Conservation (phyloP, 2,329 filamentous ascomycete genomes). For the Bipolaris victoriae region DNA sequence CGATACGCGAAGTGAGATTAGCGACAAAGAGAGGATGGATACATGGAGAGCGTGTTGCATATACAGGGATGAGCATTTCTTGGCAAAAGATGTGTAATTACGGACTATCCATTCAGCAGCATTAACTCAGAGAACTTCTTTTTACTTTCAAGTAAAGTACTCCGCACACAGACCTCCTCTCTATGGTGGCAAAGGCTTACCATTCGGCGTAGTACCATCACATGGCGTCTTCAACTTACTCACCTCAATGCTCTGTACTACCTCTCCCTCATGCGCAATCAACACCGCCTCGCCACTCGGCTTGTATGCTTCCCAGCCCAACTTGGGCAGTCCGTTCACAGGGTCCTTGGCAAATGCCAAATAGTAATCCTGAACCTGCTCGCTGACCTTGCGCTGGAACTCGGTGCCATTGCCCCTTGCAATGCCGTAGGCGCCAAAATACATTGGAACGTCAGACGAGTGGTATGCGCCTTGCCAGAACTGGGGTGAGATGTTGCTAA, state of each 20-base stretch:
- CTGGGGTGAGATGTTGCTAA: constrained; percentile 43
- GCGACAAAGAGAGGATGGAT: not conserved
- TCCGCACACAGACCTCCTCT: not conserved
- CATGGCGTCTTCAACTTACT: constrained; percentile 30
- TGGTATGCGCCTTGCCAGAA: constrained; percentile 49
- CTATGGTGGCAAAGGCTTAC: constrained; percentile 9
- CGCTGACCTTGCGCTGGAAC: constrained; percentile 41
- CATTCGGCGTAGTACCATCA: constrained; percentile 13
- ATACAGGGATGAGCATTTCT: not conserved
- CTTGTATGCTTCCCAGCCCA: constrained; percentile 45
- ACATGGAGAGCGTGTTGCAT: not conserved
- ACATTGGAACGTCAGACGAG: constrained; percentile 42
- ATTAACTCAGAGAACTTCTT: too few species aligned
- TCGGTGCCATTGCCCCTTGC: constrained; percentile 32
- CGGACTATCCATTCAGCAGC: not conserved
- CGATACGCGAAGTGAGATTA: constrained; percentile 1
- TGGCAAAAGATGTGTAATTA: not conserved
- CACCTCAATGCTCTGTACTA: constrained; percentile 26
- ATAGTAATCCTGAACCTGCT: constrained; percentile 48
- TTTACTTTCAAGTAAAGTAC: not conserved
- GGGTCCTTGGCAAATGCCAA: constrained; percentile 47
- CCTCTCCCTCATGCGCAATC: constrained; percentile 26
- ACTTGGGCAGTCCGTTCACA: constrained; percentile 31
- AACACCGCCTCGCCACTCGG: constrained; percentile 31
- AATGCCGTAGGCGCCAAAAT: constrained; percentile 46